Evolutionary conservation across 305 asterid species (phyloP), one percentile per base, ranked within the genome.

Genomic region (Fraxinus sp.): DNA sequence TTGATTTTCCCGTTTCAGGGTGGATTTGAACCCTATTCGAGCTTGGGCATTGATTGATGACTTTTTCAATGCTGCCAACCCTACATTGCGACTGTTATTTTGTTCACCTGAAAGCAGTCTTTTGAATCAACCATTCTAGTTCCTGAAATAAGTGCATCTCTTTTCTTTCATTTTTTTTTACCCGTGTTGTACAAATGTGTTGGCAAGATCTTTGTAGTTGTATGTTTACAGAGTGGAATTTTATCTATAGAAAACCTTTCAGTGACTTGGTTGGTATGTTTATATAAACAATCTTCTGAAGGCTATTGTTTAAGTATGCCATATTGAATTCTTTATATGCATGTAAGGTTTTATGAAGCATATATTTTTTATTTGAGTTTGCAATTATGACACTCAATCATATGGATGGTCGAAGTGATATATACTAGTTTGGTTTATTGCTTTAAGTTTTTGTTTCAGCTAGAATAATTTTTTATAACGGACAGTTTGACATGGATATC

Each of bases 11-110:
- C 77, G 30, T 83, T 78, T 79, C 95, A 94, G 97, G 94, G 90
- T 7, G 95, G 92, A 35, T 89, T 93, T 52, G 97, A 93, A 85
- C 97, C 97, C 43, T 94, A 89, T 85, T 90, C 98, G 16, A 91
- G 93, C 87, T 87, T 94, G 93, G 96, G 96, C 84, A 91, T 94
- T 30, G 97, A 93, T 85, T 94, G 89, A 92, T 59, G 83, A 79
- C 55, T 68, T 83, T 30, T 78, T 75, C 79, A 32, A 49, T 66
- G 30, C 39, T 55, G 39, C 10, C 7, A 6, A 3, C 73, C 73
- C 73, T 64, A 33, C 73, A 24, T 26, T 3, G 72, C 2, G n/a
- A 64, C 68, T 64, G 6, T 62, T 36, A 3, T 66, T 24, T 66
- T 62, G 71, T 11, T 62, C 28, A 2, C 70, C 68, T 1, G 70